Conservation (phyloP, 192 early-diverging fungal genomes). For the Coemansia aciculifera region DNA sequence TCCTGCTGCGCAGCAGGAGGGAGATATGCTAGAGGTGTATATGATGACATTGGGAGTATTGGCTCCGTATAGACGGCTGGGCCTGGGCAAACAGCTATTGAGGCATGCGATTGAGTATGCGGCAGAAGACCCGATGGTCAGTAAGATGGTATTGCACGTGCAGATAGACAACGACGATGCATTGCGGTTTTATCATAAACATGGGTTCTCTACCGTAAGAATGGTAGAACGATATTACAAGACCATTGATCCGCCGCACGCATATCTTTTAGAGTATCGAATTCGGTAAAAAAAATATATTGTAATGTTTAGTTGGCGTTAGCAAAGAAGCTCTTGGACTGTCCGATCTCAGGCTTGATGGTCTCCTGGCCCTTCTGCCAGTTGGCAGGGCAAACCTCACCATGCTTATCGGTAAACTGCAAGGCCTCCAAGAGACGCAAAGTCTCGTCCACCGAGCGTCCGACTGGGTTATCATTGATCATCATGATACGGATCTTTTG, state of each 20-base stretch:
- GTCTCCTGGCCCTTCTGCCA: slow-evolving; percentile 77
- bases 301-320: slow-evolving; percentile 7
- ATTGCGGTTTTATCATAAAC: slow-evolving; percentile 77
- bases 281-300: slow-evolving; percentile 14
- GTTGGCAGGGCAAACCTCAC: slow-evolving; percentile 82
- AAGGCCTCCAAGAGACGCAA: slow-evolving; percentile 89
- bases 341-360: slow-evolving; percentile 71
- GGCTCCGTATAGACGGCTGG: slow-evolving; percentile 75
- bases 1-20: slow-evolving; percentile 9
- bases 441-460: slow-evolving; percentile 83
- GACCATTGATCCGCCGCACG: slow-evolving; percentile 79
- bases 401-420: slow-evolving; percentile 86
- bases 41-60: slow-evolving; percentile 95
- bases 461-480: slow-evolving; percentile 89
- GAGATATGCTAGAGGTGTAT: slow-evolving; percentile 58
- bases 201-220: slow-evolving; percentile 66
- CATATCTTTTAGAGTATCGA: slow-evolving; percentile 61
- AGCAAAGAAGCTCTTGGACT: slow-evolving; percentile 71
- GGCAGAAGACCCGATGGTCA: slow-evolving; percentile 51
- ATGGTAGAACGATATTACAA: slow-evolving; percentile 78
- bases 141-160: slow-evolving; percentile 77
- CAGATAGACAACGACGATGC: slow-evolving; percentile 81
- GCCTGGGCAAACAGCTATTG: slow-evolving; percentile 71
- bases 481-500: slow-evolving; percentile 83
- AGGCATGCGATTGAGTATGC: slow-evolving; percentile 51